Base-by-base conservation (phyloP, 2,329 filamentous ascomycete species). In the Colletotrichum godetiae region DNA sequence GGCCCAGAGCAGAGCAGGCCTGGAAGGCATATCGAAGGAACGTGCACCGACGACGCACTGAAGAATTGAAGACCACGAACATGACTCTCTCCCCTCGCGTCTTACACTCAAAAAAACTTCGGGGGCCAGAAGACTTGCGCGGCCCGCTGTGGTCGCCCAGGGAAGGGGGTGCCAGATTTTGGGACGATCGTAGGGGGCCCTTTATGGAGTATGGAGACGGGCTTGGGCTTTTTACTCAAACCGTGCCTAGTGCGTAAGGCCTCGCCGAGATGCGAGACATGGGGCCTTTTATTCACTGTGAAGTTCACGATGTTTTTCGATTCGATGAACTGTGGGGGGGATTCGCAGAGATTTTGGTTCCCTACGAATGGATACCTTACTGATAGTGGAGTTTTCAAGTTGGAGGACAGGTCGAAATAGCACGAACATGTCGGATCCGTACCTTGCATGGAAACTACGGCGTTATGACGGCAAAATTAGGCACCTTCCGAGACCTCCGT, bases 171-270 rank as follows among this genome's bases (percentile, higher is more conserved):
- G 49, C 12, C 80, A 81, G 79, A 85, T 4, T 87, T 88, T 74
- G 86, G 87, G 8, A 86, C 86, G 0, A 79, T 86, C 22, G 82
- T 80, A 73, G 83, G 85, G 69, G 84, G 37, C 37, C 13, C 13
- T 85, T 7, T 49, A 77, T 85, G 58, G 79, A 42, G 37, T 42
- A 5, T 42, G 80, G 31, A 81, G 42, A 19, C 49, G 52, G 46
- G 60, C 19, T 63, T 33, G 59, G 31, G 59, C 42, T 63, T 12
- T 49, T 31, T 52, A 67, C 19, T n/a, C 19, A 49, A 66, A 37
- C 49, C 49, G 22, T 59, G 57, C 63, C 55, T 58, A 27, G 60
- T 70, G 56, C 63, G 68, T 29, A 60, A 67, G 53, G 61, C 27
- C 33, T 64, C 49, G 29, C 49, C 67, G 37, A 52, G 60, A 33